A percentile compares a stretch with the other conserved stretches of the same genome.
Conservation (phyloP, 1,284 basidiomycete species). For the Mycosarcoma maydis region DNA sequence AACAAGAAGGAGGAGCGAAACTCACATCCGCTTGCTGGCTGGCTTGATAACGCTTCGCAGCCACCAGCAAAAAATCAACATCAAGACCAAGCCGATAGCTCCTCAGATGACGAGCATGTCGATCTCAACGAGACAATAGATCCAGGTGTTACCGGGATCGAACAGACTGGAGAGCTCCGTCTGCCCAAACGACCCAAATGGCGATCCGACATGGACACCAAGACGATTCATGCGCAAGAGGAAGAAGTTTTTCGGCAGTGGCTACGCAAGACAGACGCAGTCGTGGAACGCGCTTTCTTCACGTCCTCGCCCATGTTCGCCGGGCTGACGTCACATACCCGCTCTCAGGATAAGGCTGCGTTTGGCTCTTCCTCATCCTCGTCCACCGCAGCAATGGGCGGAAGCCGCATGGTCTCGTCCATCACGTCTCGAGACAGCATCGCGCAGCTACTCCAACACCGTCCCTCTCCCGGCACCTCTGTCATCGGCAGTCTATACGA, state of each 20-base stretch:
- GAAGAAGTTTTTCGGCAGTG: slow-evolving; percentile 50
- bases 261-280: slow-evolving; percentile 49
- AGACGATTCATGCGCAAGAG: slow-evolving; percentile 53
- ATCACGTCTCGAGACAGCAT: slow-evolving; percentile 35
- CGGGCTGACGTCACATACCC: slow-evolving; percentile 29
- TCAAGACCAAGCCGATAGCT: background rate
- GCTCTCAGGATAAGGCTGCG: slow-evolving; percentile 28
- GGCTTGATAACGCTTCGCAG: slow-evolving; percentile 11
- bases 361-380: slow-evolving; percentile 12
- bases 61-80: background rate
- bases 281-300: slow-evolving; percentile 48
- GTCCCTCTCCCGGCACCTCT: slow-evolving; percentile 69
- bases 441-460: slow-evolving; percentile 17
- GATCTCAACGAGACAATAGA: slow-evolving; percentile 6
- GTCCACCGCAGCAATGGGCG: slow-evolving; percentile 18
- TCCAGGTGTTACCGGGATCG: slow-evolving; percentile 23
- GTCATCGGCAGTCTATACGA: slow-evolving; percentile 72
- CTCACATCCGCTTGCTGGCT: slow-evolving; percentile 29
- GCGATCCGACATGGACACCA: slow-evolving; percentile 48
- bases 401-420: slow-evolving; percentile 34
- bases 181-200: slow-evolving; percentile 55
- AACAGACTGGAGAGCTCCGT: slow-evolving; percentile 35
- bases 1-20: slow-evolving; percentile 10
- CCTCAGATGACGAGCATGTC: slow-evolving; percentile 2
- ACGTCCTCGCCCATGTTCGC: slow-evolving; percentile 43